Conservation (phyloP, 2,329 filamentous ascomycete genomes). For the Aureobasidium sp. region DNA sequence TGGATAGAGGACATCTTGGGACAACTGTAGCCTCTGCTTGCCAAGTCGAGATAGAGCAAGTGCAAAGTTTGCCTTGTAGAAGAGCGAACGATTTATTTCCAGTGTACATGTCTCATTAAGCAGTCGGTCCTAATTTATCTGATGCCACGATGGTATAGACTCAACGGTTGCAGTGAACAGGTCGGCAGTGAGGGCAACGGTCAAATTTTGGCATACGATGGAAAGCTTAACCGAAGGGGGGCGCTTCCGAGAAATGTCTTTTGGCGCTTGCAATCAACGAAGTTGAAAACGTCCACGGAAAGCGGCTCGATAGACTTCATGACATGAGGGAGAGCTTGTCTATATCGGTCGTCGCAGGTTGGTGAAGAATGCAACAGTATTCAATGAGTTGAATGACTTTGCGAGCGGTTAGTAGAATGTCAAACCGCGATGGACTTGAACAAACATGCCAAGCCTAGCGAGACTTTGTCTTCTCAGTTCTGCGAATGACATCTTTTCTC, state of each 20-base stretch:
- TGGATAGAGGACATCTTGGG: background rate
- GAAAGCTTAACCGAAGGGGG: background rate
- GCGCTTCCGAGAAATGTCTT: background rate
- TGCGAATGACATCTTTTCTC: no score
- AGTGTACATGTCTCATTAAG: background rate
- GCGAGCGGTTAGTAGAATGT: no score
- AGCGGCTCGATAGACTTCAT: no score
- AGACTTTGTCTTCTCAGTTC: background rate
- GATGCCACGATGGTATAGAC: background rate
- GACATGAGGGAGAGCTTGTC: no score
- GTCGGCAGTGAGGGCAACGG: background rate
- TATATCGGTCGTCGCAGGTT: no score
- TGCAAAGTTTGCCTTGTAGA: background rate
- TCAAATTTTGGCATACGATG: background rate
- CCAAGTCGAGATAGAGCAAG: background rate
- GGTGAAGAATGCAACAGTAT: no score
- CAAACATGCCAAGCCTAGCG: background rate
- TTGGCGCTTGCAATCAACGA: no score
- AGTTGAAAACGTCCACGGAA: no score
- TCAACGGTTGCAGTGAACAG: background rate
- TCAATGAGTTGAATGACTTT: no score
- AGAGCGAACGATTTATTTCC: background rate
- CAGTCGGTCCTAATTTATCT: background rate
- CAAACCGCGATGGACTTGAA: background rate
- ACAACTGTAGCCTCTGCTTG: background rate